Conservation (phyloP, 1,284 basidiomycete genomes). For the Fomitiporia mediterranea region DNA sequence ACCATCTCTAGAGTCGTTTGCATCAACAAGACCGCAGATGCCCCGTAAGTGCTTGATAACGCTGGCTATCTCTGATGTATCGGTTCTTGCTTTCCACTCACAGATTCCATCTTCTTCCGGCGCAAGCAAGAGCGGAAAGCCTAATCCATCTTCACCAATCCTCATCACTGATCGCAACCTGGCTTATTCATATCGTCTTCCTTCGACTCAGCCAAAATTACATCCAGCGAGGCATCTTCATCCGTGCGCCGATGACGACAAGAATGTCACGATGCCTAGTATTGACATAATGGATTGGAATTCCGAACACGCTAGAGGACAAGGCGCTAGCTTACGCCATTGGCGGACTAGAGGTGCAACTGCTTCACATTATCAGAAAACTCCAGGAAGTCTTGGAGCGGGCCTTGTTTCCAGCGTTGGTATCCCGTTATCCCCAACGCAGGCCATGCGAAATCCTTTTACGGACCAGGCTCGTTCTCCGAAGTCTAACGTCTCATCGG, state of each 20-base stretch:
- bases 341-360: slow-evolving; percentile 47
- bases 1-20: background rate
- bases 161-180: slow-evolving; percentile 60
- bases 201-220: slow-evolving; percentile 18
- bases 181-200: slow-evolving; percentile 40
- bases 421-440: slow-evolving; percentile 14
- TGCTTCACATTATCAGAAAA: background rate
- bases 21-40: slow-evolving; percentile 16
- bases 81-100: slow-evolving; percentile 44
- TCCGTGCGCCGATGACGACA: slow-evolving; percentile 21
- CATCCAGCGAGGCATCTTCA: slow-evolving; percentile 39
- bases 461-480: background rate
- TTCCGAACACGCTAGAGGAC: slow-evolving; percentile 34
- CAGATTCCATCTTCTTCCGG: slow-evolving; percentile 15
- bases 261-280: slow-evolving; percentile 38
- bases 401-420: slow-evolving; percentile 15
- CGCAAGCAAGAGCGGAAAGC: slow-evolving; percentile 19
- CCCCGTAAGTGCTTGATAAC: slow-evolving; percentile 17
- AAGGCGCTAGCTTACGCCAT: slow-evolving; percentile 49
- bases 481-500: background rate
- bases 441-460: background rate
- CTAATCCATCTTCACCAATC: slow-evolving; percentile 47
- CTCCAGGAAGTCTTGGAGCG: slow-evolving; percentile 2
- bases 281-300: slow-evolving; percentile 67
- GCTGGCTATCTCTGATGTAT: slow-evolving; percentile 45